Evolutionary conservation across 768 basidiomycete species (phyloP), one percentile per base, ranked within the genome.

Genomic region (Russula lepida): DNA sequence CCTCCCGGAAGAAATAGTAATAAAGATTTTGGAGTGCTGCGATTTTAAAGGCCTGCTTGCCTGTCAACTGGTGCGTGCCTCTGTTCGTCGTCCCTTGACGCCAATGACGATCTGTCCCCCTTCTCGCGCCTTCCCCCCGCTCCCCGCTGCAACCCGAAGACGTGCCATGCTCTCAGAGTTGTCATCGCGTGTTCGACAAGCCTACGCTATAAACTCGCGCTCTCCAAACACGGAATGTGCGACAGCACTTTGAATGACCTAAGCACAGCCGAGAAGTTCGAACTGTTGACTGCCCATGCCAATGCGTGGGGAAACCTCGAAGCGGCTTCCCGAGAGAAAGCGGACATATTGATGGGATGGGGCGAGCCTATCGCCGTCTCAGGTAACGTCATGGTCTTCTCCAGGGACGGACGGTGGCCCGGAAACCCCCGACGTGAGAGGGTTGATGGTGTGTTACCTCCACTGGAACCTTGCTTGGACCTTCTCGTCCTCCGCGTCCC

Each of bases 181-280:
- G 28, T 63, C 8, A 39, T 63, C 23, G 47, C n/a, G 23, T 8
- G 12, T 43, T 63, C 62, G 9, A 41, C 25, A 13, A 48, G 44
- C 30, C 39, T 63, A 4, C 62, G 52, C 30, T 58, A 63, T 47
- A 63, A 63, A n/a, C 51, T 63, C 15, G 57, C 51, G 4, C 46
- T 63, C 27, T 47, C 46, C 13, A 9, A 58, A 28, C 19, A 58
- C 15, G 52, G 62, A 25, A 58, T 63, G 62, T 63, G 62, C 4
- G 62, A 63, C 19, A 46, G 33, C 39, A n/a, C 8, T 0, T 37
- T 19, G 23, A 32, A 15, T 30, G 4, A 12, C 9, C 12, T 63
- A 19, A 48, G 7, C 56, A 17, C 35, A 21, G 62, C 56, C 4
- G 52, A 63, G 30, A 63, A 63, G 6, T 46, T 63, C 46, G 46